phyloP scores from a whole-genome alignment of 495 filamentous ascomycete species.

The Penicillium lividum region DNA sequence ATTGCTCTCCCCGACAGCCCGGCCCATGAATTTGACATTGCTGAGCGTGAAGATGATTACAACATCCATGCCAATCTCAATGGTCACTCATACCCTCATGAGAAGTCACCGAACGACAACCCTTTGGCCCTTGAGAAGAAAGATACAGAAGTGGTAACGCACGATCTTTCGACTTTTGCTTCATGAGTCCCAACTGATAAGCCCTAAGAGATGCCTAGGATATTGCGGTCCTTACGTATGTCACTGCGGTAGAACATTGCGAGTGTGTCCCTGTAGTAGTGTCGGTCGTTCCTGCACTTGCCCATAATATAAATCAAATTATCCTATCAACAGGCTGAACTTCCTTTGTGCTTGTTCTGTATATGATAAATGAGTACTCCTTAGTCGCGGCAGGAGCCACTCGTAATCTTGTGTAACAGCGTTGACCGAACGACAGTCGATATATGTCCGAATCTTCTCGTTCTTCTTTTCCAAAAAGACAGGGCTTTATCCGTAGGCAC shows the following conservation, averaged over 20 bases:
- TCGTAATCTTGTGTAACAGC: too few species aligned
- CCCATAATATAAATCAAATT: neutral
- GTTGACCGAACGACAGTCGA: too few species aligned
- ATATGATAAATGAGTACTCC: too few species aligned
- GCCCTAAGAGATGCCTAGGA: neutral
- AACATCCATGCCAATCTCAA: neutral
- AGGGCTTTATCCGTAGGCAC: too few species aligned
- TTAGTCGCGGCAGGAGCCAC: too few species aligned
- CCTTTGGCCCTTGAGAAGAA: neutral
- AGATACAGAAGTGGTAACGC: neutral
- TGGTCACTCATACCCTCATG: neutral
- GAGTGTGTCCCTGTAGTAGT: neutral
- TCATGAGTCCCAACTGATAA: constrained; percentile 1
- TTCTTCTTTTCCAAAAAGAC: too few species aligned
- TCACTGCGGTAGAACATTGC: neutral
- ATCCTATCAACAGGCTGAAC: neutral
- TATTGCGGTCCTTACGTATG: neutral
- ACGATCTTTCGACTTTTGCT: neutral
- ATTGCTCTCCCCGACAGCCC: neutral
- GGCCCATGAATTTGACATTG: neutral
- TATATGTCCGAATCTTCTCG: too few species aligned
- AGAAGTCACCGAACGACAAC: neutral
- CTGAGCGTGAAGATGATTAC: neutral
- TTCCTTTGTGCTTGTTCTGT: too few species aligned
- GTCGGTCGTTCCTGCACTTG: neutral